phyloP scores from a whole-genome alignment of 225 moss, liverwort and hornwort species.

The Physcomitrellopsis africana region DNA sequence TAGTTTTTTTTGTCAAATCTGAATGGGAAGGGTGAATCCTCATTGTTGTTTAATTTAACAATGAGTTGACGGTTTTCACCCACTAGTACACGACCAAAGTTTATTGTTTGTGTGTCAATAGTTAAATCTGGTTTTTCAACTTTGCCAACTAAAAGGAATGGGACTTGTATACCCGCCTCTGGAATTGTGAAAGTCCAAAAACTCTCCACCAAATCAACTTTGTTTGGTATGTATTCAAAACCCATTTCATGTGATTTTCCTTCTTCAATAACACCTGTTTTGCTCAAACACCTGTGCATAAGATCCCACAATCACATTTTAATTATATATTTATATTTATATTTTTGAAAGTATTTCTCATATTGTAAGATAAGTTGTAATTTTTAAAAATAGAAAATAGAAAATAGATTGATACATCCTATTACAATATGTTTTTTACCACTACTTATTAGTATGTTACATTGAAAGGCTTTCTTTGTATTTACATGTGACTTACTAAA shows the following conservation, averaged over 20 bases:
- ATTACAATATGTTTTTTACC: too few relatives aligned
- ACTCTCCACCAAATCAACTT: conserved; percentile 63
- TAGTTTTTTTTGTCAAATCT: conserved; percentile 73
- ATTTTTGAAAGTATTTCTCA: too few relatives aligned
- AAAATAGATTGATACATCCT: too few relatives aligned
- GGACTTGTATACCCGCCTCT: conserved; percentile 58
- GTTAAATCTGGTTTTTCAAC: conserved; percentile 69
- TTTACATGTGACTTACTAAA: too few relatives aligned
- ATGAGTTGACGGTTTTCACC: conserved; percentile 55
- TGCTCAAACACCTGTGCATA: conserved; percentile 62
- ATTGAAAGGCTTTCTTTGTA: too few relatives aligned
- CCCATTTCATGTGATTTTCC: conserved; percentile 88
- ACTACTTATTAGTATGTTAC: too few relatives aligned
- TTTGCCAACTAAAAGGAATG: conserved; percentile 78
- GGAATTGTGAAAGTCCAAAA: conserved; percentile 85
- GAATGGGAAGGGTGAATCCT: conserved; percentile 69
- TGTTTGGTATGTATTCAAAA: conserved; percentile 74
- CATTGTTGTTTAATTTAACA: conserved; percentile 73
- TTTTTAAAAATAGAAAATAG: too few relatives aligned
- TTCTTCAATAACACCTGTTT: conserved; percentile 59
- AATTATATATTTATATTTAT: neutral
- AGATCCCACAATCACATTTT: too few relatives aligned
- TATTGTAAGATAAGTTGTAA: too few relatives aligned
- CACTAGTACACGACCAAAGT: conserved; percentile 77
- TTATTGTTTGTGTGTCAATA: conserved; percentile 75